A percentile compares a stretch with the other conserved stretches of the same genome.
Evolutionary conservation across 2,329 filamentous ascomycete species (phyloP).

Genomic region (Cadophora luteo-olivacea): DNA sequence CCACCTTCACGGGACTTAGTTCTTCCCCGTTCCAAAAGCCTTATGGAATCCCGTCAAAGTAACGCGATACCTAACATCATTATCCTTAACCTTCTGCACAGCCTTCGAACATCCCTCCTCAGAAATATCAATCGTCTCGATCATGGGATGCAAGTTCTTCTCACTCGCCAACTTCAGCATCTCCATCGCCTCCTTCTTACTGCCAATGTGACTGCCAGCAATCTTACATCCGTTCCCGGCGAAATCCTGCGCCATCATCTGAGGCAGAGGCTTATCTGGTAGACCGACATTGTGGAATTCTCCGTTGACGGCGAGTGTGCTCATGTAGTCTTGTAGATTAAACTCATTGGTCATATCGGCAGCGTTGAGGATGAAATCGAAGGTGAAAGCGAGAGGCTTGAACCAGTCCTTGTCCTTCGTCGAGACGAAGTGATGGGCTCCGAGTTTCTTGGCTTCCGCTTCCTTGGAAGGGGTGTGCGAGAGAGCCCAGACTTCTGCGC

Average conservation of each 20-base stretch:
- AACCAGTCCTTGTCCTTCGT: conserved; percentile 64
- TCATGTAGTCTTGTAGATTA: conserved; percentile 58
- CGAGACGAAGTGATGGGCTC: conserved; percentile 60
- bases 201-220: conserved; percentile 64
- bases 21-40: conserved; percentile 56
- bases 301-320: conserved; percentile 57
- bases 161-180: conserved; percentile 66
- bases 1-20: conserved; percentile 1
- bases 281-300: conserved; percentile 65
- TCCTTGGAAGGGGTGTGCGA: conserved; percentile 64
- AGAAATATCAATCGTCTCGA: conserved; percentile 52
- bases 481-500: conserved; percentile 70
- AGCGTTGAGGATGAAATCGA: conserved; percentile 59
- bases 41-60: conserved; percentile 73
- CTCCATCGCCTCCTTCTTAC: conserved; percentile 61
- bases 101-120: conserved; percentile 73
- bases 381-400: conserved; percentile 55
- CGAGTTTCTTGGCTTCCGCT: conserved; percentile 63
- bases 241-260: conserved; percentile 51
- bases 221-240: conserved; percentile 42
- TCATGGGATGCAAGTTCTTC: conserved; percentile 60
- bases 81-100: conserved; percentile 71
- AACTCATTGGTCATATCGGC: conserved; percentile 60
- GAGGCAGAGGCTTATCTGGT: conserved; percentile 56
- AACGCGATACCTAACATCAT: conserved; percentile 75